These are phyloP conservation scores for Tillandsia fasciculata DNA, from an alignment of 176 grass and related monocot genomes.

Conservation along the genomic window DNA sequence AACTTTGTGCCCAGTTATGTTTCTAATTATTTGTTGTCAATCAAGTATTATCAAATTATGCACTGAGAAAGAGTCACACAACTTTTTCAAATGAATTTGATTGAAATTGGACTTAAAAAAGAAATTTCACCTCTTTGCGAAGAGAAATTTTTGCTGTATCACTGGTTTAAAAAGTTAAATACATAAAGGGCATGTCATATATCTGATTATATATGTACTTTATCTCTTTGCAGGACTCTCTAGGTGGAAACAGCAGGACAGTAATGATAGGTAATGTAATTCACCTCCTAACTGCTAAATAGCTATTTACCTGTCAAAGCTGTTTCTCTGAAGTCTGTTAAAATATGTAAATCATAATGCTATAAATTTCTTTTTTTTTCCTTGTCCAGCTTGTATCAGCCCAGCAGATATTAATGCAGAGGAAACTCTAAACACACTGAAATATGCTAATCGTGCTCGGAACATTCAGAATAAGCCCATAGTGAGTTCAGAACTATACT, in stretches of 20 bases:
- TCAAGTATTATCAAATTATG: not conserved
- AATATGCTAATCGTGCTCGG: slow-evolving; percentile 98
- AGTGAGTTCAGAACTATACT: slow-evolving; percentile 35
- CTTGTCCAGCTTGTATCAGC: slow-evolving; percentile 86
- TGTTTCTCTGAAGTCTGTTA: not conserved
- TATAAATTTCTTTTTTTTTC: not conserved
- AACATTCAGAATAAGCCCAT: slow-evolving; percentile 97
- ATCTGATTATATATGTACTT: slow-evolving; percentile 19
- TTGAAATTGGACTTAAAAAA: slow-evolving; percentile 13
- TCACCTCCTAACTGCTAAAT: not conserved
- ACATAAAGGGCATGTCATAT: not conserved
- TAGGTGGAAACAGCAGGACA: slow-evolving; percentile 99
- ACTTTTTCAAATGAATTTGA: not conserved
- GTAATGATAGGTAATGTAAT: slow-evolving; percentile 83
- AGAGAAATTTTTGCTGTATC: not conserved
- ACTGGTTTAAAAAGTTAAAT: not conserved
- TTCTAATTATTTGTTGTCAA: not conserved
- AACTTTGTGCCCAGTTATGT: too few relatives aligned
- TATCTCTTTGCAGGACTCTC: slow-evolving; percentile 56
- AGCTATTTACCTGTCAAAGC: not conserved
- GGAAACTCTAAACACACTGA: slow-evolving; percentile 96
- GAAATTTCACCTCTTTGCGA: slow-evolving; percentile 1
- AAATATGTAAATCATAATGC: not conserved
- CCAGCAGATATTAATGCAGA: slow-evolving; percentile 99
- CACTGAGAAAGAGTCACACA: not conserved